phyloP scores from a whole-genome alignment of 306 rosid species.

The Malus asiatica region DNA sequence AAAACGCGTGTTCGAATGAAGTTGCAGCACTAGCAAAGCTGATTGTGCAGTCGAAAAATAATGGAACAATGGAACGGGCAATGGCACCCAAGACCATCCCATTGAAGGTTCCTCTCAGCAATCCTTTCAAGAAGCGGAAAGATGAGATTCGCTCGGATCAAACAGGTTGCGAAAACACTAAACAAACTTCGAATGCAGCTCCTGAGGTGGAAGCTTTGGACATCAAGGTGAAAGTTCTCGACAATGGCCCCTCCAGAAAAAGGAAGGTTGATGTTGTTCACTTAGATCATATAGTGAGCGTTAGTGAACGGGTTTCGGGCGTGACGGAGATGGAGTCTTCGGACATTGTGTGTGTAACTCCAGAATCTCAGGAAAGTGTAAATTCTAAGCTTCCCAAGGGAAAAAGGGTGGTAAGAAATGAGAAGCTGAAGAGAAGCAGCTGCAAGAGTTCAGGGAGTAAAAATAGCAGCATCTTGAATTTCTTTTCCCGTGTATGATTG shows the following conservation, averaged over 20 bases:
- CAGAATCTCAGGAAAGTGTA: conserved; percentile 66
- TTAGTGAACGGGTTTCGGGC: conserved; percentile 37
- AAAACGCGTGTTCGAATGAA: conserved; percentile 35
- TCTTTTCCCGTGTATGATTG: conserved; percentile 60
- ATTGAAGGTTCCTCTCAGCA: conserved; percentile 58
- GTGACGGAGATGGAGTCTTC: conserved; percentile 42
- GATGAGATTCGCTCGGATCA: conserved; percentile 30
- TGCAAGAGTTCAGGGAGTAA: conserved; percentile 29
- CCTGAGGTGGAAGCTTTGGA: conserved; percentile 28
- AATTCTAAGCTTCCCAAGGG: conserved; percentile 34
- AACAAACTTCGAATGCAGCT: conserved; percentile 18
- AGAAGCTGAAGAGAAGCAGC: conserved; percentile 40
- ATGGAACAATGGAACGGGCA: conserved; percentile 16
- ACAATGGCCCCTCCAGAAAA: conserved; percentile 33
- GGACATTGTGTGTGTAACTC: conserved; percentile 23
- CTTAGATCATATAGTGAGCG: conserved; percentile 24
- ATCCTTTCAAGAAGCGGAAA: conserved; percentile 67
- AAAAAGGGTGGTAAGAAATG: conserved; percentile 34
- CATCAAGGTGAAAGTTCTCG: not conserved
- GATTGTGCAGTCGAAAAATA: conserved; percentile 32
- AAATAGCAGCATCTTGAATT: conserved; percentile 56
- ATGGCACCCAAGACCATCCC: conserved; percentile 3
- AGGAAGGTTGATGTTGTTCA: conserved; percentile 29
- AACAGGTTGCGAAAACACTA: conserved; percentile 18
- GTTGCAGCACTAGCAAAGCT: conserved; percentile 53